phyloP scores from a whole-genome alignment of 148 eudicot species.

The Vaccinium vitisidaea region DNA sequence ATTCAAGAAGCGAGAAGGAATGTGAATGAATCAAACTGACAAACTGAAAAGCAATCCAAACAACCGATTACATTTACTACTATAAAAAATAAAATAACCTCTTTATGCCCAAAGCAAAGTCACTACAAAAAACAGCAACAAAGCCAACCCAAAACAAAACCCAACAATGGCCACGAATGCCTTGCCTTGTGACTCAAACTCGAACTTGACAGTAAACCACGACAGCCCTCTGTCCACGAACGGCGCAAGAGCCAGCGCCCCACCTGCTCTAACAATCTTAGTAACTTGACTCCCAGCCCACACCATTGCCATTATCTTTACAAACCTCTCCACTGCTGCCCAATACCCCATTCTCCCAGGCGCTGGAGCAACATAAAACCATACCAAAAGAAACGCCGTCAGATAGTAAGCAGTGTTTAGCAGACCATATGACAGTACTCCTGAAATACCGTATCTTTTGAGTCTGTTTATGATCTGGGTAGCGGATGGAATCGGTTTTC shows the following conservation, averaged over 20 bases:
- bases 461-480: slow-evolving; percentile 18
- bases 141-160: slow-evolving; percentile 51
- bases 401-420: slow-evolving; percentile 25
- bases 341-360: slow-evolving; percentile 84
- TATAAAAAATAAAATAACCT: no score
- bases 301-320: slow-evolving; percentile 95
- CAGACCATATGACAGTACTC: slow-evolving; percentile 22
- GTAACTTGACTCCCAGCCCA: slow-evolving; percentile 99
- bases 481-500: background rate
- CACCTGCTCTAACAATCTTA: slow-evolving; percentile 79
- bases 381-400: slow-evolving; percentile 17
- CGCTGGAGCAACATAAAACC: slow-evolving; percentile 72
- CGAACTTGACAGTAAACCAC: slow-evolving; percentile 59
- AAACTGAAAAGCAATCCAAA: background rate
- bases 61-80: background rate
- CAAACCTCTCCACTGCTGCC: slow-evolving; percentile 74
- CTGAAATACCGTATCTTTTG: slow-evolving; percentile 23
- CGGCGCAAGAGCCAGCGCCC: slow-evolving; percentile 80
- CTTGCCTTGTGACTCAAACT: slow-evolving; percentile 58
- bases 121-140: slow-evolving; percentile 44
- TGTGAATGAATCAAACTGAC: background rate
- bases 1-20: background rate
- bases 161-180: slow-evolving; percentile 59
- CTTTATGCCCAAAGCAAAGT: slow-evolving; percentile 55
- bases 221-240: slow-evolving; percentile 62